phyloP scores from a whole-genome alignment of 345 rosid species.

The Sisymbrium irio region DNA sequence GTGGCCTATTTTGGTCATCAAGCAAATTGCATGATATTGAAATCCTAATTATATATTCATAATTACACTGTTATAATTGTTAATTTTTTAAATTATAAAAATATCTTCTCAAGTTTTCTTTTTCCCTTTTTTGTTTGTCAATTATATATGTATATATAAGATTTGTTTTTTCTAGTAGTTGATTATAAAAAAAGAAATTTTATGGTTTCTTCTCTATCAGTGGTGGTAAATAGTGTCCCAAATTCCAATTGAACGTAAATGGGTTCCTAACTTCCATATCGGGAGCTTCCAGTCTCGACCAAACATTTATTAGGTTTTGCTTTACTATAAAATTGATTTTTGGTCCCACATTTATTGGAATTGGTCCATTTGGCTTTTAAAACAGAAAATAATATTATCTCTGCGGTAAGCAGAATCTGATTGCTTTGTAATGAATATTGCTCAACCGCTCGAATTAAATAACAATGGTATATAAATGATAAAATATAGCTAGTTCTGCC shows the following conservation, averaged over 20 bases:
- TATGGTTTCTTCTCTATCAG: neutral
- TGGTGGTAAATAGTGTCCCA: neutral
- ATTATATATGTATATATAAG: neutral
- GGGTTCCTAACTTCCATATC: neutral
- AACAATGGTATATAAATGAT: slow-evolving; percentile 6
- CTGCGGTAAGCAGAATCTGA: slow-evolving; percentile 34
- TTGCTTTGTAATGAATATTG: slow-evolving; percentile 19
- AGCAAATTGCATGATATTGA: neutral
- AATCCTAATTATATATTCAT: neutral
- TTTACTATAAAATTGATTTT: neutral
- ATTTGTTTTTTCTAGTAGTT: no score
- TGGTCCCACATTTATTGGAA: slow-evolving; percentile 22
- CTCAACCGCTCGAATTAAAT: slow-evolving; percentile 33
- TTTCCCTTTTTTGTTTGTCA: neutral
- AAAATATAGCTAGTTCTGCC: slow-evolving; percentile 9
- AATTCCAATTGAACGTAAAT: neutral
- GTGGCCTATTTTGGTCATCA: neutral
- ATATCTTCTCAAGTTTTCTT: neutral
- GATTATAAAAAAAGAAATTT: no score
- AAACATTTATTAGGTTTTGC: slow-evolving; percentile 16
- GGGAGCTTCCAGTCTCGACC: slow-evolving; percentile 18
- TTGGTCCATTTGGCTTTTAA: slow-evolving; percentile 14
- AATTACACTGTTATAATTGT: neutral
- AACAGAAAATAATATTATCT: slow-evolving; percentile 7
- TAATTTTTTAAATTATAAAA: neutral